phyloP scores from a whole-genome alignment of 1,284 basidiomycete species.

The Papiliotrema terrestris region DNA sequence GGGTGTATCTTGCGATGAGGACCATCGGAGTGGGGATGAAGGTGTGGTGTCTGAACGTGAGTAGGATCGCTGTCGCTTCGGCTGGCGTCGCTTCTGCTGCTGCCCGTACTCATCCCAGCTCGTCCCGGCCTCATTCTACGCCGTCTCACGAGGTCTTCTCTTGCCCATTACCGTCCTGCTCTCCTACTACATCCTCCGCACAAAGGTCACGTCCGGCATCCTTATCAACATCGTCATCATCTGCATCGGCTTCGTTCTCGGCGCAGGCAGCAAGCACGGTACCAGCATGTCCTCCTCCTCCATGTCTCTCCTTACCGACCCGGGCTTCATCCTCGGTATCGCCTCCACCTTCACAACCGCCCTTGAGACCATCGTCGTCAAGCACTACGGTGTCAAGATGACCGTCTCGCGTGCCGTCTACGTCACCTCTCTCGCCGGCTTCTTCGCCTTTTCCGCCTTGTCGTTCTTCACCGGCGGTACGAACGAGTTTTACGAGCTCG shows the following conservation, averaged over 20 bases:
- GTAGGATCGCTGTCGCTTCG: too few species aligned
- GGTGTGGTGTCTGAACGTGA: conserved; percentile 2
- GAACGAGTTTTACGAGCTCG: neutral
- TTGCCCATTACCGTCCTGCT: neutral
- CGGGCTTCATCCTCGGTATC: conserved; percentile 2
- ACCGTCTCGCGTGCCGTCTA: neutral
- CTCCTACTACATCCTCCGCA: neutral
- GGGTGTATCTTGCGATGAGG: neutral
- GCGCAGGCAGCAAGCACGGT: neutral
- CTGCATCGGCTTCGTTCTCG: neutral
- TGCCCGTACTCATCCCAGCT: neutral
- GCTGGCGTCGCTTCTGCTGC: too few species aligned
- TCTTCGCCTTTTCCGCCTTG: neutral
- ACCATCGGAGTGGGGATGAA: conserved; percentile 1
- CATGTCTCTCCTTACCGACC: neutral
- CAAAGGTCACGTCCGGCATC: neutral
- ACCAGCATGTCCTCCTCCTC: neutral
- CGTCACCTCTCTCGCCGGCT: conserved; percentile 1
- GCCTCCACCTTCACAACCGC: conserved; percentile 1
- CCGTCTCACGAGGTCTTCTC: neutral
- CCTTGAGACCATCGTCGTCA: conserved; percentile 1
- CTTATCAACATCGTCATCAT: neutral
- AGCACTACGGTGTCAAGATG: neutral
- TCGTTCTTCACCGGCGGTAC: neutral
- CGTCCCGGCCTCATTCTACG: conserved; percentile 1